phyloP scores from a whole-genome alignment of 768 basidiomycete genomes.

The Boletus sensibilis region DNA sequence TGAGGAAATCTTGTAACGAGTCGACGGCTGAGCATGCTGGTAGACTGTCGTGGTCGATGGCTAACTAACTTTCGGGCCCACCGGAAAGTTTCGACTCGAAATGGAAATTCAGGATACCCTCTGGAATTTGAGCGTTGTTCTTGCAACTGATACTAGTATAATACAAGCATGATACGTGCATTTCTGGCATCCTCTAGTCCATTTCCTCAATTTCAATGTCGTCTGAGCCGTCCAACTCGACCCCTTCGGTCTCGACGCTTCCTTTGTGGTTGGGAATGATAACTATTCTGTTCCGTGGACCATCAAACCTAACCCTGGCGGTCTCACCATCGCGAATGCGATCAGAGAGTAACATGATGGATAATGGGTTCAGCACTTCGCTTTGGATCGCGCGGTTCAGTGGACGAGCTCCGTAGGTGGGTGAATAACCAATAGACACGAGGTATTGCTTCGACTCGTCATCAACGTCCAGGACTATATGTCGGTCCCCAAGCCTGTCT shows the following conservation, averaged over 20 bases:
- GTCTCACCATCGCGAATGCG: conserved; percentile 79
- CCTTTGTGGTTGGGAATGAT: conserved; percentile 84
- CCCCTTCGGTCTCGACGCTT: conserved; percentile 39
- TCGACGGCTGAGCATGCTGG: conserved; percentile 31
- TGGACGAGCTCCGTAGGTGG: conserved; percentile 88
- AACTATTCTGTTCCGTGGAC: conserved; percentile 72
- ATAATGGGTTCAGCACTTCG: conserved; percentile 90
- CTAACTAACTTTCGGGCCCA: neutral
- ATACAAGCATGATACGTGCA: neutral
- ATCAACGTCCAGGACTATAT: conserved; percentile 79
- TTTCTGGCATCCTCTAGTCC: conserved; percentile 4
- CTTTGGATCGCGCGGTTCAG: conserved; percentile 89
- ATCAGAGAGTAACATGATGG: conserved; percentile 80
- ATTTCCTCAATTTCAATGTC: conserved; percentile 28
- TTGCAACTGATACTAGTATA: neutral
- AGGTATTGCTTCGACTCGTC: conserved; percentile 75
- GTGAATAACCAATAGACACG: conserved; percentile 72
- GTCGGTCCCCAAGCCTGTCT: conserved; percentile 71
- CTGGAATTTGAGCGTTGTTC: neutral
- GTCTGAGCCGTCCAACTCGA: conserved; percentile 66
- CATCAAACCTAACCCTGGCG: conserved; percentile 75
- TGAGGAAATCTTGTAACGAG: conserved; percentile 20
- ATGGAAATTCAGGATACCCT: conserved; percentile 10
- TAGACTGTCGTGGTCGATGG: conserved; percentile 8
- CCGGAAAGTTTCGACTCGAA: conserved; percentile 3